phyloP scores from a whole-genome alignment of 2,329 filamentous ascomycete genomes.

The Cylindrodendrum hubeiense region DNA sequence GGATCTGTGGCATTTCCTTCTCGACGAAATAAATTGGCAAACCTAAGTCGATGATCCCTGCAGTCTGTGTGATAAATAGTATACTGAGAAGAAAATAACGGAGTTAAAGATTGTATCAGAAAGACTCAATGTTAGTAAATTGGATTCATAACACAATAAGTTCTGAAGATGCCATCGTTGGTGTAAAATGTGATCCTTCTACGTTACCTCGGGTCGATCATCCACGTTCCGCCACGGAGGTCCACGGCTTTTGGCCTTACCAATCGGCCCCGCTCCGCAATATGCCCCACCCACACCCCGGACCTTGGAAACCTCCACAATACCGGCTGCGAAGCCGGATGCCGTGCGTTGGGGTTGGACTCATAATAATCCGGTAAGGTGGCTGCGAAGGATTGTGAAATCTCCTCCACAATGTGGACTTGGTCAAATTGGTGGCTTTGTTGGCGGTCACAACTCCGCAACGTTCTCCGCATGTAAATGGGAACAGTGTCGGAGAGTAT shows the following conservation, averaged over 20 bases:
- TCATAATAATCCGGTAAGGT: too few relatives aligned
- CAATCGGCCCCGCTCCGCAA: constrained; percentile 6
- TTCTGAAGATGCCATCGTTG: not conserved
- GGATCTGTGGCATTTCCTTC: not conserved
- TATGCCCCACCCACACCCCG: not conserved
- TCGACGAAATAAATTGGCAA: not conserved
- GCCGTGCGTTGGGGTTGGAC: too few relatives aligned
- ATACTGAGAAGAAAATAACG: not conserved
- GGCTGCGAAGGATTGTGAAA: too few relatives aligned
- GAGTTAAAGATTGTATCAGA: not conserved
- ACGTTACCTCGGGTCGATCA: not conserved
- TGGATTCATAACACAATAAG: not conserved
- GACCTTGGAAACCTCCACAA: not conserved
- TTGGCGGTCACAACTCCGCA: not conserved
- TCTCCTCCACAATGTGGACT: too few relatives aligned
- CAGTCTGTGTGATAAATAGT: not conserved
- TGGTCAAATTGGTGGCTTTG: not conserved
- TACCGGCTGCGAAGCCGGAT: not conserved
- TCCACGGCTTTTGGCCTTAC: constrained; percentile 2
- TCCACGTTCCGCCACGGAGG: not conserved
- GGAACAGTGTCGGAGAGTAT: not conserved
- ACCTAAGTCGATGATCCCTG: not conserved
- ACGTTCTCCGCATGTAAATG: not conserved
- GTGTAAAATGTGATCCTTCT: not conserved
- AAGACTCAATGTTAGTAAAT: not conserved